A percentile compares a stretch with the other conserved stretches of the same genome.
These are phyloP conservation scores for Aquilaria yunnanensis DNA, from an alignment of 345 rosid genomes.

Conservation along the genomic window DNA sequence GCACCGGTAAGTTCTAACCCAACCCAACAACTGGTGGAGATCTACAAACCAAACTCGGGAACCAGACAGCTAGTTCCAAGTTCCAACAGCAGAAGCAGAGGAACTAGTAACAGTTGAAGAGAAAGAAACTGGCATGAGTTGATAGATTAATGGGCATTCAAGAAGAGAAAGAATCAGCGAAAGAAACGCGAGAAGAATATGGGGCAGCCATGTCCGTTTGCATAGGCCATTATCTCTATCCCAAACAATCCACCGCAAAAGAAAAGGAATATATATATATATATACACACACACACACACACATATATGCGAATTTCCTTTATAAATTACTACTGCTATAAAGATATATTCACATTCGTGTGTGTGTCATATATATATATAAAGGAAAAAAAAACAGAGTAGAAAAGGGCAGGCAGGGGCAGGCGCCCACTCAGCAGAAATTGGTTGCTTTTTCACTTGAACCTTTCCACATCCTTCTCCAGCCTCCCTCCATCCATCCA, in stretches of 20 bases:
- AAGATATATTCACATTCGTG: too few relatives aligned
- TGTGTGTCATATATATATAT: too few relatives aligned
- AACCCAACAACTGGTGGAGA: constrained; percentile 8
- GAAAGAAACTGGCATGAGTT: constrained; percentile 18
- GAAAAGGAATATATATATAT: not conserved
- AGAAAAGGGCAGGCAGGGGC: constrained; percentile 21
- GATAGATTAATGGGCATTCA: constrained; percentile 25
- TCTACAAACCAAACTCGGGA: constrained; percentile 9
- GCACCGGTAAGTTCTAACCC: too few relatives aligned
- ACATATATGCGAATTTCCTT: too few relatives aligned
- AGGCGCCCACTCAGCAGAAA: constrained; percentile 15
- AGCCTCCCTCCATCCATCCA: constrained; percentile 1
- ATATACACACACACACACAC: too few relatives aligned
- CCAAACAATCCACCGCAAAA: constrained; percentile 20
- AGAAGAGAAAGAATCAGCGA: constrained; percentile 29
- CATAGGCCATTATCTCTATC: constrained; percentile 42
- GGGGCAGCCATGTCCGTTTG: constrained; percentile 50
- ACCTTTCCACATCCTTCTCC: constrained; percentile 23
- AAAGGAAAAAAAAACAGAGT: not conserved
- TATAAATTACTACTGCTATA: too few relatives aligned
- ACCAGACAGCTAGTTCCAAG: not conserved
- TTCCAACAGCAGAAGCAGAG: not conserved
- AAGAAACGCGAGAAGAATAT: constrained; percentile 38
- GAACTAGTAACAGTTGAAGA: constrained; percentile 8
- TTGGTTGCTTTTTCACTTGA: constrained; percentile 7